These are phyloP conservation scores for Dioscorea cayenensis DNA, from an alignment of 116 monocot genomes.

Conservation along the genomic window DNA sequence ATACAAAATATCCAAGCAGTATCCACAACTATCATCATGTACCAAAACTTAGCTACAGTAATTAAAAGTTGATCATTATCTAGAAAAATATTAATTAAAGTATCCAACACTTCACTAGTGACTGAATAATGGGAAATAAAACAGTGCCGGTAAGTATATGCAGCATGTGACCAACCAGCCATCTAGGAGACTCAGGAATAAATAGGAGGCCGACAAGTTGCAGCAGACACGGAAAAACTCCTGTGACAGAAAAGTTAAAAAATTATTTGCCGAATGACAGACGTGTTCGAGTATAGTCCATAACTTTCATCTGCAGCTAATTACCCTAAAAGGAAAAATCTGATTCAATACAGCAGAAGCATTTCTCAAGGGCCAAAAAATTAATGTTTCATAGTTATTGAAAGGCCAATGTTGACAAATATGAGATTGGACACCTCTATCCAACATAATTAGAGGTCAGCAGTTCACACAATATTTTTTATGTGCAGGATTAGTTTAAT, in stretches of 20 bases:
- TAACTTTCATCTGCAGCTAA: too few relatives aligned
- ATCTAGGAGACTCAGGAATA: slow-evolving; percentile 62
- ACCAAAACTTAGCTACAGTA: background rate
- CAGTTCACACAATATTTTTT: too few relatives aligned
- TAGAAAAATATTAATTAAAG: background rate
- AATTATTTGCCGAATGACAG: background rate
- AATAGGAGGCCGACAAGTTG: slow-evolving; percentile 41
- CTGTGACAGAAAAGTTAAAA: slow-evolving; percentile 12
- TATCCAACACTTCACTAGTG: background rate
- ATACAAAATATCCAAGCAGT: too few relatives aligned
- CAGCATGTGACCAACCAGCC: slow-evolving; percentile 32
- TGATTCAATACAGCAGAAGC: background rate
- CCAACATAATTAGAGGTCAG: too few relatives aligned
- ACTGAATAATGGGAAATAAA: background rate
- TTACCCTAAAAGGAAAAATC: too few relatives aligned
- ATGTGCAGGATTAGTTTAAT: too few relatives aligned
- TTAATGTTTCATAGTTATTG: too few relatives aligned
- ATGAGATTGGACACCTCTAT: too few relatives aligned
- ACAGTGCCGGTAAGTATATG: background rate
- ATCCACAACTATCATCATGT: too few relatives aligned
- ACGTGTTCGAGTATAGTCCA: too few relatives aligned
- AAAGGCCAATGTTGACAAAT: too few relatives aligned
- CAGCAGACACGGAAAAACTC: slow-evolving; percentile 27
- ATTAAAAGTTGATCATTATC: background rate
- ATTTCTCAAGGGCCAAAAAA: background rate